Base-by-base conservation (phyloP, 1,139 yeast genomes). In the Candida gigantensis region DNA sequence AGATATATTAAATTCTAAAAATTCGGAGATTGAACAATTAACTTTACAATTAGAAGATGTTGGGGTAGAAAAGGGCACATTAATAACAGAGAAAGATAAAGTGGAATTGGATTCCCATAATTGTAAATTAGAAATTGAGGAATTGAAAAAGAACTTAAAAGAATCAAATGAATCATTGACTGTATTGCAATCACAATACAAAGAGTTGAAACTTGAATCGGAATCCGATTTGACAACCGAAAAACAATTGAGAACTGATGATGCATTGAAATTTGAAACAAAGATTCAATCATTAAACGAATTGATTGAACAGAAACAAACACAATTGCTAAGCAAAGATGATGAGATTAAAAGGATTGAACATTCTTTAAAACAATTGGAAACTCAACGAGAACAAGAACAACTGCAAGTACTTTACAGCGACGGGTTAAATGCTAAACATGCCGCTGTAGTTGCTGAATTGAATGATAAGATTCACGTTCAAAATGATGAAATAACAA, bases 141-240 rank as follows among this genome's bases (percentile, higher is more conserved):
- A 19, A 10, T 21, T 38, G 12, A 28, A 24, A 11, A 13, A 35
- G 5, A 13, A 38, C 7, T 34, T 24, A 8, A 9, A 18, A 9
- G 10, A 14, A 3, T 13, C 17, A 3, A 11, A 19, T 6, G 32
- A 30, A 15, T 9, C n/a, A 8, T 14, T 32, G 11, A 19, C 3
- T 6, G 7, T 6, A n/a, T 9, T 14, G 6, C 4, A 32, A 17
- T n/a, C 21, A 2, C 25, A 39, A 11, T 25, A 23, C 8, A 19
- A 34, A 21, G 21, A 35, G 3, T 13, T 31, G 21, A 34, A 35
- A 24, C 35, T 28, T 12, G 36, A 31, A 11, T 35, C 35, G 21
- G 39, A 38, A 32, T 38, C 41, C 2, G 39, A 38, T 14, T 35
- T 38, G 20, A 31, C 34, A 4, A 30, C 31, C 24, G 36, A 38